Percentiles rank a stretch among this genome's conserved stretches.
These are phyloP conservation scores for Ceratocystis huliohia DNA, from an alignment of 2,329 filamentous ascomycete genomes.

Conservation along the genomic window DNA sequence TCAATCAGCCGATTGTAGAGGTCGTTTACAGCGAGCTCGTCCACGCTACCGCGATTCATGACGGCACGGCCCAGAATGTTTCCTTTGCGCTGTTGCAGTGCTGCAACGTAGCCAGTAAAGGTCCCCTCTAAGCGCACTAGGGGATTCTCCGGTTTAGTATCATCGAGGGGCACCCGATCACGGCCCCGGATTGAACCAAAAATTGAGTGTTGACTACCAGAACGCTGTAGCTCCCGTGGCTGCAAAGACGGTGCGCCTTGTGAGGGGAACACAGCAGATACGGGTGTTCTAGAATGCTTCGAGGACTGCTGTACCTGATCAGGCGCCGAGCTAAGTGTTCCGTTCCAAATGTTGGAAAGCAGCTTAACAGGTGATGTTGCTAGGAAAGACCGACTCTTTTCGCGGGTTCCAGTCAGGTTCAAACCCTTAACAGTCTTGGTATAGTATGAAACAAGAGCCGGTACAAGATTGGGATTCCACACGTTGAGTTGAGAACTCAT, in stretches of 20 bases:
- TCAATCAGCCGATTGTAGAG: conserved; percentile 82
- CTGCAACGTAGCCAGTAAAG: conserved; percentile 69
- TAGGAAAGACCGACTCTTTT: conserved; percentile 56
- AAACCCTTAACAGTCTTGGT: conserved; percentile 63
- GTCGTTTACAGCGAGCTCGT: conserved; percentile 74
- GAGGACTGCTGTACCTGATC: conserved; percentile 27
- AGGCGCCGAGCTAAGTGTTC: conserved; percentile 30
- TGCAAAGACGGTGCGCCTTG: conserved; percentile 27
- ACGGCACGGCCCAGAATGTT: conserved; percentile 71
- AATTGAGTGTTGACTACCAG: conserved; percentile 41
- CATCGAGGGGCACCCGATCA: conserved; percentile 34
- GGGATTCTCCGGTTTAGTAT: conserved; percentile 48
- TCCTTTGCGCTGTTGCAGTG: conserved; percentile 72
- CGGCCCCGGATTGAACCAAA: conserved; percentile 42
- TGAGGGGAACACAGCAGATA: conserved; percentile 28
- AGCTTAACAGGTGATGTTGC: conserved; percentile 83
- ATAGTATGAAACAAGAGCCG: conserved; percentile 63
- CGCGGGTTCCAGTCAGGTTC: conserved; percentile 47
- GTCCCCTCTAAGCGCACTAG: conserved; percentile 69
- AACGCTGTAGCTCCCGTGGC: conserved; percentile 29
- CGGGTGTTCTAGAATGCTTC: conserved; percentile 33
- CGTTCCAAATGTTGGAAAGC: conserved; percentile 66
- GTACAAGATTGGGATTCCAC: conserved; percentile 49
- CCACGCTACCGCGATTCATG: conserved; percentile 49
- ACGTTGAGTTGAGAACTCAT: conserved; percentile 58